Percentiles rank a stretch among this genome's conserved stretches.
Evolutionary conservation across 305 asterid genomes (phyloP).

Genomic region (Plantago lanceolata): DNA sequence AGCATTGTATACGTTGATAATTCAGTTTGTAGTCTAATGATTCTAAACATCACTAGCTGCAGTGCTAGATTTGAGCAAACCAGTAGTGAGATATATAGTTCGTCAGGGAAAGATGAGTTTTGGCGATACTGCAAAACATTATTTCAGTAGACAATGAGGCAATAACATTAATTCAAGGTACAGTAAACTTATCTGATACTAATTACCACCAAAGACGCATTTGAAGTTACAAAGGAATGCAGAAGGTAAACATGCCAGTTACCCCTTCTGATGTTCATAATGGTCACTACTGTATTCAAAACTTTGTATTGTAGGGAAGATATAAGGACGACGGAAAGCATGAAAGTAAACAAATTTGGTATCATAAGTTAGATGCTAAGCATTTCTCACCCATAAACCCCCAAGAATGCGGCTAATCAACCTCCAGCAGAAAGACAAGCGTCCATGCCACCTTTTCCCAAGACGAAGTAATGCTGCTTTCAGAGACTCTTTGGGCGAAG

Average conservation of each 20-base stretch:
- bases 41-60: not conserved
- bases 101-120: not conserved
- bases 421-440: slow-evolving; percentile 69
- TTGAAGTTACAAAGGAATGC: not conserved
- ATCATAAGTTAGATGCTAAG: not conserved
- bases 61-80: not conserved
- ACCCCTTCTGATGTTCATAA: not conserved
- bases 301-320: not conserved
- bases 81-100: not conserved
- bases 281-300: not conserved
- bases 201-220: slow-evolving; percentile 8
- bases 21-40: not conserved
- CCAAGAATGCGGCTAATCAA: slow-evolving; percentile 72
- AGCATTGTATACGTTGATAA: not conserved
- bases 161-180: not conserved
- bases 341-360: not conserved
- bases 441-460: slow-evolving; percentile 85
- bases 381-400: slow-evolving; percentile 80
- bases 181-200: not conserved
- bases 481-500: slow-evolving; percentile 76
- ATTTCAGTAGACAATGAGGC: not conserved
- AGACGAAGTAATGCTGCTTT: slow-evolving; percentile 65
- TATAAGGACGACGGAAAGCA: not conserved
- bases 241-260: not conserved
- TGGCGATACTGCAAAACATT: not conserved